Evolutionary conservation across 495 filamentous ascomycete genomes (phyloP), one percentile per base, ranked within the genome.

Genomic region (Echria macrotheca): DNA sequence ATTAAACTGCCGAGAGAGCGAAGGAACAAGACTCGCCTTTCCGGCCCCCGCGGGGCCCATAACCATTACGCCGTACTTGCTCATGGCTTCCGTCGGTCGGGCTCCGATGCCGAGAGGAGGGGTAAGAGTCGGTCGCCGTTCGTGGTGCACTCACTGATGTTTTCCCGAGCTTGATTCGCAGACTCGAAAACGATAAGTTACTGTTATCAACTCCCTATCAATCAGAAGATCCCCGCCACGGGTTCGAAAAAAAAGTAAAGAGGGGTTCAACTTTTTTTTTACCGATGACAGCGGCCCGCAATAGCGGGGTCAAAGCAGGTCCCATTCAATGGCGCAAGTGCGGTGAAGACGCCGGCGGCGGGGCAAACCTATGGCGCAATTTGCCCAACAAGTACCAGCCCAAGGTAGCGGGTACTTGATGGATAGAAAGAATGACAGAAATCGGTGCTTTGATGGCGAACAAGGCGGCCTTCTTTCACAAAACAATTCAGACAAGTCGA

Each of bases 41-140:
- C 88, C 88, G 23, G 86, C 87, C 33, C 89, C 89, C 5, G 87
- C 88, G 47, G 88, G 90, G 67, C 91, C 91, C 84, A 96, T 93
- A 11, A 96, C 87, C 56, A 96, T 77, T n/a, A 86, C 80, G 14
- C 91, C 91, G 61, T 86, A 97, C 61, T 95, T 95, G 69, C 86
- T 91, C 91, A 97, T 97, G 43, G 29, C 39, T 41, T 25, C 25
- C 21, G 24, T 19, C 40, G 8, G 24, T 33, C 32, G 28, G 22
- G 33, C 33, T 37, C 11, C 12, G 24, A 14, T 36, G 29, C 44
- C n/a, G n/a, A n/a, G n/a, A n/a, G n/a, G n/a, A n/a, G n/a, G n/a
- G n/a, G n/a, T n/a, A 35, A 36, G 31, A 5, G 29, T 10, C 5
- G 12, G 39, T 19, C 21, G 21, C 3, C 19, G 3, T 26, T 25